Evolutionary conservation across 2,329 filamentous ascomycete species (phyloP).

Genomic region (Chrysoporthe austroafricana): DNA sequence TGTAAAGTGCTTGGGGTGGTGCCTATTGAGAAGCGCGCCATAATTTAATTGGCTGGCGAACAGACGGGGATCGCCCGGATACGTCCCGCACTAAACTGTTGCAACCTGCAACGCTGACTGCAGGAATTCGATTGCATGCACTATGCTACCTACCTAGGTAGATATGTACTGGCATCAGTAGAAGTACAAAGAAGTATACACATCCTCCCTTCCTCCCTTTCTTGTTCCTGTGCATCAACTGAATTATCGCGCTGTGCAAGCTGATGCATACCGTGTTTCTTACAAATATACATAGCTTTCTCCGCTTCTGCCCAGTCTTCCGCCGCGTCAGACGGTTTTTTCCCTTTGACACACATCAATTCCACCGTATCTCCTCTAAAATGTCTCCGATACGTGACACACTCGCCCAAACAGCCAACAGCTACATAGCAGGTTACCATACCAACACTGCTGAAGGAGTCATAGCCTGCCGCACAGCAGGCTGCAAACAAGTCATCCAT

Average conservation of each 20-base stretch:
- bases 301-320: not conserved
- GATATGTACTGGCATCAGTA: not conserved
- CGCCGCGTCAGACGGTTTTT: not conserved
- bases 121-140: too few species aligned
- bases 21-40: not conserved
- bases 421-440: constrained; percentile 22
- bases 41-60: not conserved
- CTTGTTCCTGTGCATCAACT: not conserved
- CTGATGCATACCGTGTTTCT: not conserved
- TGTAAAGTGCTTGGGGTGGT: not conserved
- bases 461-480: constrained; percentile 19
- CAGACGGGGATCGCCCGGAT: not conserved
- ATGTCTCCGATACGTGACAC: constrained; percentile 6
- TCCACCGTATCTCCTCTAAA: not conserved
- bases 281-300: not conserved
- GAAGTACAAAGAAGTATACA: not conserved
- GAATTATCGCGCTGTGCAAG: not conserved
- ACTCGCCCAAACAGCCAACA: constrained; percentile 17
- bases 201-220: not conserved
- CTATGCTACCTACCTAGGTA: not conserved
- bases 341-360: not conserved
- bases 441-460: constrained; percentile 19
- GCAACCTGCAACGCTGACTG: too few species aligned
- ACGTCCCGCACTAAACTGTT: not conserved
- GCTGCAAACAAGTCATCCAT: constrained; percentile 18